Base-by-base conservation (phyloP, 257 asterid genomes). In the Agastache rugosa region DNA sequence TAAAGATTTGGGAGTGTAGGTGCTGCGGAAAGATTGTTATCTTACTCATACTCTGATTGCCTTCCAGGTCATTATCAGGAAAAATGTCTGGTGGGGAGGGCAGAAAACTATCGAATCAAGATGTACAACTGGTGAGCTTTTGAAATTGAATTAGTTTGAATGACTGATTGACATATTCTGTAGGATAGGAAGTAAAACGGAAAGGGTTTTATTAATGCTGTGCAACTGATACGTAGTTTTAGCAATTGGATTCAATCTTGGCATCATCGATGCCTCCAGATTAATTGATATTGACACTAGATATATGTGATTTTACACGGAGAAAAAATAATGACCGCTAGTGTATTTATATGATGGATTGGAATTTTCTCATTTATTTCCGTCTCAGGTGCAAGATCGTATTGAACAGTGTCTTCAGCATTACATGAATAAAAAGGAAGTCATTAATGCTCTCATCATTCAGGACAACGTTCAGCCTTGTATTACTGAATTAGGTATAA, bases 391-490 rank as follows among this genome's bases (percentile, higher is more conserved):
- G 72, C 89, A 88, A 81, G 81, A 81, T 82, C 87, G 87, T 68
- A 88, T 93, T 47, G 90, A 89, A 74, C 82, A 72, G 73, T 93
- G 96, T 77, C 96, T 93, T 74, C 86, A 74, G 72, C 83, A 58
- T 63, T 89, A 93, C 86, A 93, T 93, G 98, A 88, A 72, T 82
- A 91, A 86, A 81, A 85, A 86, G 81, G 97, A 93, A 81, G 90
- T 86, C 60, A 63, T 89, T 47, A 83, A 84, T 65, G 48, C 85
- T 23, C 96, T 93, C 73, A 63, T 74, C 68, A 53, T 82, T 78
- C 88, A 83, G 63, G 89, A 83, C 69, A 89, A 87, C 69, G 83
- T 93, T 58, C 86, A 83, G 74, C 97, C 96, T 45, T 78, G 78
- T 70, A 72, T 91, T 81, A 89, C 97, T 55, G 90, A 93, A 48